Conservation (phyloP, 345 rosid species). For the Camelina laxa region DNA sequence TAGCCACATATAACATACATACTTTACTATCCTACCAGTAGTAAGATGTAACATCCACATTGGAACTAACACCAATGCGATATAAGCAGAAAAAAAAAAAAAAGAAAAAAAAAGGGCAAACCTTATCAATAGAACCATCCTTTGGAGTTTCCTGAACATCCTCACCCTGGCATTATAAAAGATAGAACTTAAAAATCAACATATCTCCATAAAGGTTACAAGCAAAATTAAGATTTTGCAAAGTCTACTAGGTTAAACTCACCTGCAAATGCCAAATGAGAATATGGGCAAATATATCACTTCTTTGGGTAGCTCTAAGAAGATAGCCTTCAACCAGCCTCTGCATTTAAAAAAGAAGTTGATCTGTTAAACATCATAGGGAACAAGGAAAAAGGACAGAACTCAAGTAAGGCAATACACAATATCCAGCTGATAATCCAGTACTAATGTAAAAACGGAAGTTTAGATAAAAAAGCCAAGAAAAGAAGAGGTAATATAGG, state of each 20-base stretch:
- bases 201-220: slow-evolving; percentile 17
- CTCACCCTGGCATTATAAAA: slow-evolving; percentile 78
- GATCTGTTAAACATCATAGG: slow-evolving; percentile 19
- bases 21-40: slow-evolving; percentile 6
- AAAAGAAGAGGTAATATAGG: slow-evolving; percentile 5
- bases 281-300: slow-evolving; percentile 97
- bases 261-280: slow-evolving; percentile 99
- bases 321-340: slow-evolving; percentile 92
- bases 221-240: slow-evolving; percentile 26
- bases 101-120: slow-evolving; percentile 31
- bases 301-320: slow-evolving; percentile 96
- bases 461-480: slow-evolving; percentile 12
- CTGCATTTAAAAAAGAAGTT: slow-evolving; percentile 52
- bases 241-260: slow-evolving; percentile 31
- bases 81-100: slow-evolving; percentile 14
- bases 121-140: slow-evolving; percentile 71
- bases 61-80: slow-evolving; percentile 20
- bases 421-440: slow-evolving; percentile 17
- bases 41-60: slow-evolving; percentile 25
- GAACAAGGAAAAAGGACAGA: slow-evolving; percentile 25
- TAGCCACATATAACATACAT: background rate
- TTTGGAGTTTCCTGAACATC: slow-evolving; percentile 66
- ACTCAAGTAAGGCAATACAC: slow-evolving; percentile 14
- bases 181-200: slow-evolving; percentile 29
- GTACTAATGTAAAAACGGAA: background rate